These are phyloP conservation scores for Pythium angustatum DNA, from an alignment of 352 stramenopile genomes.

Conservation along the genomic window DNA sequence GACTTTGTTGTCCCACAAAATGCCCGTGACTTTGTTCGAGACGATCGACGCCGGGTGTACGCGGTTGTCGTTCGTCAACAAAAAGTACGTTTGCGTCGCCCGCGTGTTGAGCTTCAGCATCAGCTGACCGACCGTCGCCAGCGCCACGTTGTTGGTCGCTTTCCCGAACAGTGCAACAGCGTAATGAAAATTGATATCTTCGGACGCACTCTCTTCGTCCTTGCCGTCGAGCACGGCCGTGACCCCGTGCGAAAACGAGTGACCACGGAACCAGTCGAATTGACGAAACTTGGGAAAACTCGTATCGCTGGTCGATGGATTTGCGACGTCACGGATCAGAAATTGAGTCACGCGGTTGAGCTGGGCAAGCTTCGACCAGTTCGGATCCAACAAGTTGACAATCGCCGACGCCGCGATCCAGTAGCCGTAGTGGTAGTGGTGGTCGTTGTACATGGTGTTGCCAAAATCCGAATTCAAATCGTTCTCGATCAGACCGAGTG, in stretches of 20 bases:
- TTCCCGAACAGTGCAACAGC: constrained; percentile 23
- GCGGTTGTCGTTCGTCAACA: constrained; percentile 46
- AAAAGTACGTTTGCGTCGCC: constrained; percentile 63
- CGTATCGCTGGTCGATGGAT: constrained; percentile 36
- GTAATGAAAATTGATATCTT: constrained; percentile 66
- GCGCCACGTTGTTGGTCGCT: constrained; percentile 34
- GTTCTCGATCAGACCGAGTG: constrained; percentile 45
- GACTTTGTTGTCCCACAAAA: constrained; percentile 73
- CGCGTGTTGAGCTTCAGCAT: constrained; percentile 54
- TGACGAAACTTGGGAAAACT: constrained; percentile 57
- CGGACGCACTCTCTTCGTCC: constrained; percentile 67
- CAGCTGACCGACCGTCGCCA: constrained; percentile 43
- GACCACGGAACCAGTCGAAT: constrained; percentile 70
- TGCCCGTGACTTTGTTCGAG: constrained; percentile 24
- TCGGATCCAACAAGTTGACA: constrained; percentile 59
- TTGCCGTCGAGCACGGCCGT: constrained; percentile 64
- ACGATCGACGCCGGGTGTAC: constrained; percentile 44
- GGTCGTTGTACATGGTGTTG: constrained; percentile 81
- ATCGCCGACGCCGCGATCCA: constrained; percentile 68
- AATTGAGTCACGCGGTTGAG: too few species aligned
- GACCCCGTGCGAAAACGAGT: constrained; percentile 72
- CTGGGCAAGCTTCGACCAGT: constrained; percentile 23
- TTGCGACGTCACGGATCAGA: constrained; percentile 65
- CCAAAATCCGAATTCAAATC: constrained; percentile 68
- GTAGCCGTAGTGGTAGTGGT: constrained; percentile 85